These are phyloP conservation scores for Speleostelium caveatum DNA, from an alignment of 78 protist species.

Conservation along the genomic window DNA sequence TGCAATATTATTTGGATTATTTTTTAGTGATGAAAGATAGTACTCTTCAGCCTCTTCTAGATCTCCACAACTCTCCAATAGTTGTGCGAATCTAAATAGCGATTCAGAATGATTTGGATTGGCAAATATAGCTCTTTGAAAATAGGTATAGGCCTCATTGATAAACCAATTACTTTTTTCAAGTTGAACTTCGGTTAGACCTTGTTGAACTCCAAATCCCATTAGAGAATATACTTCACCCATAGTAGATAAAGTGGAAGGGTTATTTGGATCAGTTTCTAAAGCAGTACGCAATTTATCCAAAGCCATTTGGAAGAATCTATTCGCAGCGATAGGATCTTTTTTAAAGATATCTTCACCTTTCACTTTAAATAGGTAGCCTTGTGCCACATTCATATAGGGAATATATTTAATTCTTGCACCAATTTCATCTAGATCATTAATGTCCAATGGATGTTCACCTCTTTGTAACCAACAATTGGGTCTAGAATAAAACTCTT, in stretches of 20 bases:
- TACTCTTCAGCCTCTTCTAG: slow-evolving; percentile 69
- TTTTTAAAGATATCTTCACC: slow-evolving; percentile 55
- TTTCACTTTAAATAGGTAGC: slow-evolving; percentile 73
- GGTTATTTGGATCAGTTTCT: slow-evolving; percentile 83
- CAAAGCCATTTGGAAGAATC: slow-evolving; percentile 76
- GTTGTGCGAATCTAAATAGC: slow-evolving; percentile 82
- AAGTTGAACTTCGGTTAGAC: slow-evolving; percentile 33
- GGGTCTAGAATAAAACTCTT: slow-evolving; percentile 44
- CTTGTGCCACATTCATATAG: slow-evolving; percentile 77
- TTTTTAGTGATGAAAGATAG: slow-evolving; percentile 44
- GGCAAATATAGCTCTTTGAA: slow-evolving; percentile 60
- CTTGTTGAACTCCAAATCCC: slow-evolving; percentile 47
- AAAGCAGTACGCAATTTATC: slow-evolving; percentile 69
- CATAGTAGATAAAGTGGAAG: slow-evolving; percentile 57
- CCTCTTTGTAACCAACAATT: slow-evolving; percentile 78
- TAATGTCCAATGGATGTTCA: slow-evolving; percentile 70
- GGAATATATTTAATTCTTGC: slow-evolving; percentile 74
- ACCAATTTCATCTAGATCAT: slow-evolving; percentile 84
- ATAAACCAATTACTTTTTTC: slow-evolving; percentile 53
- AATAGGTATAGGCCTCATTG: slow-evolving; percentile 45
- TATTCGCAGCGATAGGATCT: slow-evolving; percentile 76
- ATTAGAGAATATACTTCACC: slow-evolving; percentile 70
- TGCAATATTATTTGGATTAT: slow-evolving; percentile 78
- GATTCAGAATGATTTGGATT: slow-evolving; percentile 58
- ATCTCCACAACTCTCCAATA: slow-evolving; percentile 69